Evolutionary conservation across 352 stramenopile genomes (phyloP).

Genomic region (Saprolegnia parasitica): DNA sequence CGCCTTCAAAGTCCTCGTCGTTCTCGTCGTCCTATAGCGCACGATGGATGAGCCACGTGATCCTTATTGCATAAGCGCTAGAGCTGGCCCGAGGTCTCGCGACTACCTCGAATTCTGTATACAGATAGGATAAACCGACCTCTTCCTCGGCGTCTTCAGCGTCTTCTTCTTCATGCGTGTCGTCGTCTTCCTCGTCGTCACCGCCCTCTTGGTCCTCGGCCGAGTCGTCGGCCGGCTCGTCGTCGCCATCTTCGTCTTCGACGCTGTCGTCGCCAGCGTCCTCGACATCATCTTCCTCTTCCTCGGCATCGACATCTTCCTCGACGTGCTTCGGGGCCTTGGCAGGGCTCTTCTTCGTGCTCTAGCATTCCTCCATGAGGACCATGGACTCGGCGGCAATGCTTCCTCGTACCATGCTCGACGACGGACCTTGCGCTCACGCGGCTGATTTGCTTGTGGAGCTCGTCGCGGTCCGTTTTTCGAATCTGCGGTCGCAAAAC

Average conservation of each 20-base stretch:
- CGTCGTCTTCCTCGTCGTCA: conserved; percentile 26
- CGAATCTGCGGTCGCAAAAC: conserved; percentile 15
- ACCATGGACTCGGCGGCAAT: background rate
- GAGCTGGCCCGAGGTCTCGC: background rate
- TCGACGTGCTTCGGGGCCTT: conserved; percentile 28
- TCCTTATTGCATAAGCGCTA: background rate
- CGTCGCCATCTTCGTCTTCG: conserved; percentile 28
- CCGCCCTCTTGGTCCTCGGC: conserved; percentile 25
- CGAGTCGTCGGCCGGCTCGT: conserved; percentile 17
- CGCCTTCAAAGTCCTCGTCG: conserved; percentile 28
- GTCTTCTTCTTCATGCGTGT: conserved; percentile 22
- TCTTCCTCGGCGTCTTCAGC: conserved; percentile 28
- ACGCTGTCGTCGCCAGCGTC: conserved; percentile 22
- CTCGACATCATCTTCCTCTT: conserved; percentile 26
- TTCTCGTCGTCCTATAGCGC: conserved; percentile 25
- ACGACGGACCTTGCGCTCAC: conserved; percentile 16
- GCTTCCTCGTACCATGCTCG: background rate
- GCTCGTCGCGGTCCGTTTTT: conserved; percentile 25
- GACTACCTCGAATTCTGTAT: conserved; percentile 28
- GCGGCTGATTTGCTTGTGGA: conserved; percentile 29
- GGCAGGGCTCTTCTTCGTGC: conserved; percentile 25
- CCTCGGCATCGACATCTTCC: conserved; percentile 25
- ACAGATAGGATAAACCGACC: conserved; percentile 30
- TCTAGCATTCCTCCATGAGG: conserved; percentile 13
- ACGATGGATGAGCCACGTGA: background rate